These are phyloP conservation scores for Eutrema heterophyllum DNA, from an alignment of 345 rosid genomes.

Conservation along the genomic window DNA sequence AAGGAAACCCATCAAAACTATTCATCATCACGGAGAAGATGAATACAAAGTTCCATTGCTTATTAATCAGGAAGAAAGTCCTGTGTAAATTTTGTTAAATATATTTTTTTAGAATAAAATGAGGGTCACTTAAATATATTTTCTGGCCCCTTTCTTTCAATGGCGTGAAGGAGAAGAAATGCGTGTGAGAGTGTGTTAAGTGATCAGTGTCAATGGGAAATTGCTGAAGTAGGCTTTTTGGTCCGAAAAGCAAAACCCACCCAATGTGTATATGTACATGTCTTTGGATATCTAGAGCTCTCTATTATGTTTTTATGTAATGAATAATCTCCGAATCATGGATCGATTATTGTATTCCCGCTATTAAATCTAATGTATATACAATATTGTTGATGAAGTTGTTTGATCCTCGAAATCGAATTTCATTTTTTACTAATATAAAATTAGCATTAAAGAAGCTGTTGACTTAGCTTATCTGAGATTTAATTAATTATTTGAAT, in stretches of 20 bases:
- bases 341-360: neutral
- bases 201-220: slow-evolving; percentile 16
- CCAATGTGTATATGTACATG: slow-evolving; percentile 13
- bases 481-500: neutral
- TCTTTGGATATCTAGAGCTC: slow-evolving; percentile 5
- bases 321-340: neutral
- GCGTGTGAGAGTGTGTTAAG: slow-evolving; percentile 13
- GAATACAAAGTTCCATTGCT: slow-evolving; percentile 45
- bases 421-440: neutral
- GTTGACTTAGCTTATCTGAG: neutral
- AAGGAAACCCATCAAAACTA: slow-evolving; percentile 23
- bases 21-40: slow-evolving; percentile 16
- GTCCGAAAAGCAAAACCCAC: slow-evolving; percentile 29
- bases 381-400: neutral
- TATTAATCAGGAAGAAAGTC: slow-evolving; percentile 39
- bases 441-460: neutral
- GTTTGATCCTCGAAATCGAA: neutral
- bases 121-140: slow-evolving; percentile 13
- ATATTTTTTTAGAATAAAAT: neutral
- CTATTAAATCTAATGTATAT: neutral
- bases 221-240: slow-evolving; percentile 34
- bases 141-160: slow-evolving; percentile 11
- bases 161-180: slow-evolving; percentile 21
- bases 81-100: slow-evolving; percentile 20
- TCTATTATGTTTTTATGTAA: neutral